Evolutionary conservation across 176 grass and related monocot species (phyloP).

Genomic region (Otatea glauca): DNA sequence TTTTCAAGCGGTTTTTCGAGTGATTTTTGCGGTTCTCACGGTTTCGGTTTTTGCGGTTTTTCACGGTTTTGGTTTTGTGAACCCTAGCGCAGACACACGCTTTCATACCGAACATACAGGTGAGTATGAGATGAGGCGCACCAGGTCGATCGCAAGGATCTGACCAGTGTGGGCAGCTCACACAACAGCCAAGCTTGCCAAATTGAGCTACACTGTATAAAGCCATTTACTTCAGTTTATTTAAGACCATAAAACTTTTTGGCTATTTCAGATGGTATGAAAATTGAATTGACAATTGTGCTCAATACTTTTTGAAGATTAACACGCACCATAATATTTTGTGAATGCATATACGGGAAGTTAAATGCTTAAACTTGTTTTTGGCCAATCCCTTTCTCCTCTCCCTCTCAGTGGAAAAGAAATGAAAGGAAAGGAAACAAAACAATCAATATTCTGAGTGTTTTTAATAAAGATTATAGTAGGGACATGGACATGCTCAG

Average conservation of each 20-base stretch:
- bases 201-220: neutral
- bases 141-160: too few species aligned
- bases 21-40: too few species aligned
- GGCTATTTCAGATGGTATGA: neutral
- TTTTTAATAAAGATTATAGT: constrained; percentile 34
- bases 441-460: constrained; percentile 35
- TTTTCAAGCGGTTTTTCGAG: too few species aligned
- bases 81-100: too few species aligned
- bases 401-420: constrained; percentile 27
- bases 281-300: neutral
- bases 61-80: too few species aligned
- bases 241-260: neutral
- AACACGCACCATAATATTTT: constrained; percentile 18
- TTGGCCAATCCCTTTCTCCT: constrained; percentile 35
- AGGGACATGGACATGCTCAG: constrained; percentile 38
- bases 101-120: too few species aligned
- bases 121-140: too few species aligned
- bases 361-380: constrained; percentile 51
- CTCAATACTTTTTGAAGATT: constrained; percentile 26
- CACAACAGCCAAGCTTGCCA: too few species aligned
- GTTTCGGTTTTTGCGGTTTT: too few species aligned
- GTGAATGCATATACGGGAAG: neutral
- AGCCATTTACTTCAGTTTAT: neutral
- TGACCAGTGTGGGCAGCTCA: too few species aligned
- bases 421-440: constrained; percentile 21